Evolutionary conservation across 2,329 filamentous ascomycete species (phyloP), one percentile per base, ranked within the genome.

Genomic region (Beauveria asiatica): DNA sequence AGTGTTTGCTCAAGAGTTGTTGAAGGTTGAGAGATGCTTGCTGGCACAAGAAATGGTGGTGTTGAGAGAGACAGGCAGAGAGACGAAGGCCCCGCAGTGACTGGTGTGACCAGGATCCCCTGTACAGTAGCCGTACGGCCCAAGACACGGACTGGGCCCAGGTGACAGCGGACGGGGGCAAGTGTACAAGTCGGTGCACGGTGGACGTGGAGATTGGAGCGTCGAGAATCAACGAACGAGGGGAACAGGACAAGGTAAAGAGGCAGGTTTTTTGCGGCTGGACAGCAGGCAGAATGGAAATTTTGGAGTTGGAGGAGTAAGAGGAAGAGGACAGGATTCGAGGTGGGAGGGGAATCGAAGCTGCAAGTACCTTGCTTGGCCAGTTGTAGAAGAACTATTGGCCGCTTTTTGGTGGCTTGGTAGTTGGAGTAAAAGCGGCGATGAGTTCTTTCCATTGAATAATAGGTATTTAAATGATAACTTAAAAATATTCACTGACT

Each of bases 21-120:
- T 54, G 56, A 56, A 54, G 45, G 60, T 62, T 51, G 46, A 51
- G 61, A 58, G 44, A 39, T 25, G 30, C 37, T 27, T 25, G 30
- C 37, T 27, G 17, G 37, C 19, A 8, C 50, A 25, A 13, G 21
- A 30, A 44, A 9, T 27, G 25, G 11, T 13, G 51, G 21, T 21
- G 33, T 48, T 19, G 54, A 49, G 49, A 57, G 59, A 50, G 54
- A 49, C 44, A 58, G 59, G 45, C 50, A 60, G 59, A 37, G 42
- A 16, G 17, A 49, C 19, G 11, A 21, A 23, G 23, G 55, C 55
- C 55, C 55, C 55, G 55, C 55, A 49, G 30, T n/a, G 52, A 55
- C 25, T 56, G 44, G 42, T 46, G 44, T 41, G 55, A 50, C 55
- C 17, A 21, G 55, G 55, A 37, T 50, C 27, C 33, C 33, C 21